Evolutionary conservation across 129 eudicot genomes (phyloP), one percentile per base, ranked within the genome.

Genomic region (Dittrichia graveolens): DNA sequence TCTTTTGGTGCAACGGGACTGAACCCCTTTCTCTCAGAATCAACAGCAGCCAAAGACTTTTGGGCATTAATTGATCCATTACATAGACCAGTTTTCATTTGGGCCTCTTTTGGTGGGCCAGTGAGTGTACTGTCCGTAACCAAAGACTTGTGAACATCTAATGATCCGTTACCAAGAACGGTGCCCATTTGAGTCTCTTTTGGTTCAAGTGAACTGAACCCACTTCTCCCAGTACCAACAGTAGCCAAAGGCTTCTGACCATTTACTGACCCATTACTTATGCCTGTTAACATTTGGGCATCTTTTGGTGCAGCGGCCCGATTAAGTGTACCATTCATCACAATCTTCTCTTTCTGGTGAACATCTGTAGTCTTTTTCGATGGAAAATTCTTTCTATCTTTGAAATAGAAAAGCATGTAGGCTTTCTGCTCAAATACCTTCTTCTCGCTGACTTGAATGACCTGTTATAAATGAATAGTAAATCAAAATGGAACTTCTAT

Each of bases 351-450:
- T 71, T 85, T 89, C 38, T 81, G 90, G 18, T 79, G 87, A 57
- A 53, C 67, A 56, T 80, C 87, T 9, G 73, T 48, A 46, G 83
- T 71, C 67, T 85, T 85, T 76, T 86, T 87, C 1, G 67, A 38
- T 50, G 69, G 74, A 49, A 61, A 15, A 19, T 73, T 76, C 75
- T 72, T 84, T 66, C 79, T 78, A 78, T 94, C 97, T 52, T 87
- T 78, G 42, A 82, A 87, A 75, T 90, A 93, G 65, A 90, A 93
- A 52, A 93, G 61, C 98, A 93, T 93, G 81, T 93, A 93, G 0
- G 98, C 98, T 79, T 93, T 93, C 79, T 93, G 96, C 84, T 85
- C 89, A 86, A 93, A 81, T 58, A 93, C 98, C 76, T 62, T 83
- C 75, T 66, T 87, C 76, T 90, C 98, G 69, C 84, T 88, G 47